Percentiles rank a stretch among this genome's conserved stretches.
Conservation (phyloP, 2,329 filamentous ascomycete genomes). For the Tetracladium maxilliforme region DNA sequence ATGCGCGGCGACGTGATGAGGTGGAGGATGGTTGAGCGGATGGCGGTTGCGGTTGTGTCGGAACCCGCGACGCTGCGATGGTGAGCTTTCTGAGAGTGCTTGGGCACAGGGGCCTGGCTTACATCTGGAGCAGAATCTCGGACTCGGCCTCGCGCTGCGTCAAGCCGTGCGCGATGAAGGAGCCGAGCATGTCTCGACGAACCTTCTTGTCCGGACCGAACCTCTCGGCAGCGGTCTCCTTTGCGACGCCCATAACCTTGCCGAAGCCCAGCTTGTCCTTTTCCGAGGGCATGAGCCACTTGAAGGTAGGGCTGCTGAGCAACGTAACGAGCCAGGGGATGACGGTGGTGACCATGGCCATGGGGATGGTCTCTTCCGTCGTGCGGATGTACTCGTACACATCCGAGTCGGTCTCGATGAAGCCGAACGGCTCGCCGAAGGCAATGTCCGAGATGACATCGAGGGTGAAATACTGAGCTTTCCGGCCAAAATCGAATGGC, state of each 20-base stretch:
- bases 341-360: slow-evolving; percentile 26
- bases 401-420: slow-evolving; percentile 29
- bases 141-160: slow-evolving; percentile 7
- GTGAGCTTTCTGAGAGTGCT: no score
- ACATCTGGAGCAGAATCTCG: slow-evolving; percentile 8
- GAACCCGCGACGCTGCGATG: slow-evolving; percentile 39
- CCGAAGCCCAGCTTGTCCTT: slow-evolving; percentile 22
- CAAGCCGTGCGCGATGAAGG: slow-evolving; percentile 18
- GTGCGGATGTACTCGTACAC: slow-evolving; percentile 30
- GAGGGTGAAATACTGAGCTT: slow-evolving; percentile 35
- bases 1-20: slow-evolving; percentile 33
- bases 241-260: slow-evolving; percentile 25
- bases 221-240: slow-evolving; percentile 26
- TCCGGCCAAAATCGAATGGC: slow-evolving; percentile 30
- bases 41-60: slow-evolving; percentile 39
- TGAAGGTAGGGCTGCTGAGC: slow-evolving; percentile 22
- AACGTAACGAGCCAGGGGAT: slow-evolving; percentile 24
- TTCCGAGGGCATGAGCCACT: slow-evolving; percentile 22
- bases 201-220: slow-evolving; percentile 25
- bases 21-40: slow-evolving; percentile 36
- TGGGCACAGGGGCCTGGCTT: no score
- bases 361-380: slow-evolving; percentile 23
- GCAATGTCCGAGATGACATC: slow-evolving; percentile 38
- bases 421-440: slow-evolving; percentile 35
- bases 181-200: slow-evolving; percentile 35